phyloP scores from a whole-genome alignment of 345 rosid genomes.

The Aquilaria sinensis region DNA sequence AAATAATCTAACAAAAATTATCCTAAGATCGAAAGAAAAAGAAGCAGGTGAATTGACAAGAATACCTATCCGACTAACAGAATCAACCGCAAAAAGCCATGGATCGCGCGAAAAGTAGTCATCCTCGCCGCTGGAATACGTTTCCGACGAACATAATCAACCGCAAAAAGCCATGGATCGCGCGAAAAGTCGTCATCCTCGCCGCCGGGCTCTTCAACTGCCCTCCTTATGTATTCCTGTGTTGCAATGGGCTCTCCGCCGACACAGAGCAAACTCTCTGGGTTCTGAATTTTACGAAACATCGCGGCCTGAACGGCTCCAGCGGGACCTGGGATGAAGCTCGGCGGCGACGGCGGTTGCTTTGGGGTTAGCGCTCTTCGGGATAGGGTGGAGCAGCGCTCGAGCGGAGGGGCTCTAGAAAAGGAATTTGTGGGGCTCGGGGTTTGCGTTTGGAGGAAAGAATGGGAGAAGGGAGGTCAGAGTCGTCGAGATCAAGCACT shows the following conservation, averaged over 20 bases:
- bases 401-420: constrained; percentile 13
- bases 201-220: constrained; percentile 42
- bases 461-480: constrained; percentile 41
- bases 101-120: too few species aligned
- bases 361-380: background rate
- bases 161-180: constrained; percentile 61
- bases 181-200: constrained; percentile 54
- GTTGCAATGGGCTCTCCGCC: constrained; percentile 46
- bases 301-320: constrained; percentile 65
- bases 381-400: constrained; percentile 15
- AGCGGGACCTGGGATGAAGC: constrained; percentile 69
- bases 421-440: constrained; percentile 6
- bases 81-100: too few species aligned
- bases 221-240: constrained; percentile 73
- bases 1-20: too few species aligned
- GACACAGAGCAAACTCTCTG: constrained; percentile 6
- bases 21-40: too few species aligned
- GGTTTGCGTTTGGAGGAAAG: constrained; percentile 53
- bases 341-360: constrained; percentile 10
- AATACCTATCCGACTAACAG: constrained; percentile 27
- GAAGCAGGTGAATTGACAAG: background rate
- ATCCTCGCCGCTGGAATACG: too few species aligned
- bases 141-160: constrained; percentile 45
- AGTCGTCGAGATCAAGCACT: constrained; percentile 60
- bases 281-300: constrained; percentile 29